phyloP scores from a whole-genome alignment of 2,329 filamentous ascomycete genomes.

The Arthrobotrys iridis region DNA sequence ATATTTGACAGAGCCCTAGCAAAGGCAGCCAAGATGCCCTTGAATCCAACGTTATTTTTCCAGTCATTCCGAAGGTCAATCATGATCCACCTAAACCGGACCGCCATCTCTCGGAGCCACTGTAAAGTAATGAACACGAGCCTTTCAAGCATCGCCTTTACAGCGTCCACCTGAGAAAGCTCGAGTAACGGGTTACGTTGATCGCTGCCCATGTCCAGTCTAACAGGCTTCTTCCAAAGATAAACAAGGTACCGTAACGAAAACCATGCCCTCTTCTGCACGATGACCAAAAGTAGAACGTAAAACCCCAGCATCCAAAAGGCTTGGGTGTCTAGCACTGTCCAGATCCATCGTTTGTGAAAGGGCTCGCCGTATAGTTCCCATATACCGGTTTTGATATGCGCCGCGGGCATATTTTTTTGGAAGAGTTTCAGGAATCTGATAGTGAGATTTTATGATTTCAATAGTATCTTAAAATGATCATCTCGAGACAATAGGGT shows the following conservation, averaged over 20 bases:
- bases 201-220: background rate
- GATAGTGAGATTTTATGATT: no score
- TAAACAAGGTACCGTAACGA: background rate
- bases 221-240: background rate
- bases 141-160: background rate
- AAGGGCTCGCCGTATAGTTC: slow-evolving; percentile 6
- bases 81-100: background rate
- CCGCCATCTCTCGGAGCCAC: background rate
- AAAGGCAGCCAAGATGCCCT: no score
- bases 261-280: background rate
- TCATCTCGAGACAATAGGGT: background rate
- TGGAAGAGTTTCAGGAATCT: no score
- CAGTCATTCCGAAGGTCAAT: background rate
- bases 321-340: background rate
- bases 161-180: slow-evolving; percentile 4
- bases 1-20: no score
- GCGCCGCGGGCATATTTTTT: background rate
- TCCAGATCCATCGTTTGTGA: slow-evolving; percentile 10
- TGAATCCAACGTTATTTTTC: no score
- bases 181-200: background rate
- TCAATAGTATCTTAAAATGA: no score
- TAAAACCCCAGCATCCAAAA: slow-evolving; percentile 3
- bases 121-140: background rate
- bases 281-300: background rate
- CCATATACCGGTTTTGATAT: background rate